Evolutionary conservation across 768 basidiomycete species (phyloP).

Genomic region (Arthromyces matolae): DNA sequence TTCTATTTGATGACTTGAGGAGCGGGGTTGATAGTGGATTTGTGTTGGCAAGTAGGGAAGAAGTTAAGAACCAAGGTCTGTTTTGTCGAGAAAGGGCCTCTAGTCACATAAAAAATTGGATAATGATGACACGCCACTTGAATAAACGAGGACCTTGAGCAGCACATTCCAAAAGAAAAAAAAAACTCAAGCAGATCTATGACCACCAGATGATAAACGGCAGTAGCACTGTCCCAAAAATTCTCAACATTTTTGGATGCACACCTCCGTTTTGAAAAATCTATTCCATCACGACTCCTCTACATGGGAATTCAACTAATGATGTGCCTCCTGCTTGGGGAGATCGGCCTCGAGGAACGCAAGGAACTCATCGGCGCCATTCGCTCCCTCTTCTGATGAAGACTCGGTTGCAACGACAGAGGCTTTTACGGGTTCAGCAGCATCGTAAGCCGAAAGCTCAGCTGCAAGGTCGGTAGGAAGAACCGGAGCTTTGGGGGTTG

Average conservation of each 20-base stretch:
- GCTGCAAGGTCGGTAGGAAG: conserved; percentile 84
- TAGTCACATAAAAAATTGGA: no score
- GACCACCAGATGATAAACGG: background rate
- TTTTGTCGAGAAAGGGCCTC: no score
- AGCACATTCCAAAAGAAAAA: no score
- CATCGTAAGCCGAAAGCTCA: conserved; percentile 84
- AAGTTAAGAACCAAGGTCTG: no score
- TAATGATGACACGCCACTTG: background rate
- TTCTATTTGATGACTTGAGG: no score
- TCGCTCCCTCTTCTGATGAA: conserved; percentile 36
- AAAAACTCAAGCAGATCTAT: conserved; percentile 9
- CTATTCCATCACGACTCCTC: conserved; percentile 14
- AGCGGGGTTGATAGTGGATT: no score
- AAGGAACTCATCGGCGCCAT: conserved; percentile 76
- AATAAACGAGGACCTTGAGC: no score
- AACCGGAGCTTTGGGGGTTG: conserved; percentile 68
- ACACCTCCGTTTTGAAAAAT: conserved; percentile 2
- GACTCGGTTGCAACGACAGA: conserved; percentile 30
- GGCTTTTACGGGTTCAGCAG: conserved; percentile 63
- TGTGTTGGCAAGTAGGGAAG: no score
- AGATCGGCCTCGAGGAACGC: conserved; percentile 75
- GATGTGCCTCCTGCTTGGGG: conserved; percentile 29
- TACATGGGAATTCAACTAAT: conserved; percentile 19
- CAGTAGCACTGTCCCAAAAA: background rate
- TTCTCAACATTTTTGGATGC: background rate